These are phyloP conservation scores for Raphanus sativus DNA, from an alignment of 345 rosid genomes.

Conservation along the genomic window DNA sequence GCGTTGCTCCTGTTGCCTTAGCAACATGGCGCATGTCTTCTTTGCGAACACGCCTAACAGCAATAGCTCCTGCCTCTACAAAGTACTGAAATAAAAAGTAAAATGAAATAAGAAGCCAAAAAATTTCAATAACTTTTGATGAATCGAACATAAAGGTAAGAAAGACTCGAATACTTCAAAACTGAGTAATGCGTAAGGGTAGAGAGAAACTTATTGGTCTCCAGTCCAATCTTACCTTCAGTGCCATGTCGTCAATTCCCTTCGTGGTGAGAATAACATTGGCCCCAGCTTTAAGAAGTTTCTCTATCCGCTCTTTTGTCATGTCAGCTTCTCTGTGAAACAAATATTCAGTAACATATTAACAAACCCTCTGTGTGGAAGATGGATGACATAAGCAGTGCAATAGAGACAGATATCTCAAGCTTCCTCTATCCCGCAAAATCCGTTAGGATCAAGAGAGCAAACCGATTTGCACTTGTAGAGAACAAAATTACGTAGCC, in stretches of 20 bases:
- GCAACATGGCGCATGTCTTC: constrained; percentile 99
- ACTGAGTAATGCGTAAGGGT: neutral
- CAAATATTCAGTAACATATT: constrained; percentile 1
- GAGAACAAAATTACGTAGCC: neutral
- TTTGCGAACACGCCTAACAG: constrained; percentile 91
- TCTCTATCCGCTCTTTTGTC: constrained; percentile 94
- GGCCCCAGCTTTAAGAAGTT: constrained; percentile 93
- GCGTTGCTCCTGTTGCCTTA: constrained; percentile 96
- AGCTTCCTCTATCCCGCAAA: too few species aligned
- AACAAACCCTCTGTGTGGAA: neutral
- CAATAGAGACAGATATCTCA: neutral
- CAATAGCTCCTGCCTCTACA: constrained; percentile 96
- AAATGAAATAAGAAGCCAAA: constrained; percentile 2
- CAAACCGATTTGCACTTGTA: neutral
- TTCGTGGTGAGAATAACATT: constrained; percentile 92
- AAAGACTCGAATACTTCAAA: neutral
- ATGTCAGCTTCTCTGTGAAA: constrained; percentile 82
- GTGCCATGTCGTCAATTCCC: constrained; percentile 99
- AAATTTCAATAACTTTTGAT: neutral
- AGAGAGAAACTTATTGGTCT: neutral
- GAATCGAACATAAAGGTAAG: neutral
- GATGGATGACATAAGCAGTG: neutral
- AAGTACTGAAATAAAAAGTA: constrained; percentile 68
- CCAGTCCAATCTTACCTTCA: constrained; percentile 54
- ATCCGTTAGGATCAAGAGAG: neutral